Evolutionary conservation across 352 stramenopile species (phyloP).

Genomic region (Globisporangium acanthophoron): DNA sequence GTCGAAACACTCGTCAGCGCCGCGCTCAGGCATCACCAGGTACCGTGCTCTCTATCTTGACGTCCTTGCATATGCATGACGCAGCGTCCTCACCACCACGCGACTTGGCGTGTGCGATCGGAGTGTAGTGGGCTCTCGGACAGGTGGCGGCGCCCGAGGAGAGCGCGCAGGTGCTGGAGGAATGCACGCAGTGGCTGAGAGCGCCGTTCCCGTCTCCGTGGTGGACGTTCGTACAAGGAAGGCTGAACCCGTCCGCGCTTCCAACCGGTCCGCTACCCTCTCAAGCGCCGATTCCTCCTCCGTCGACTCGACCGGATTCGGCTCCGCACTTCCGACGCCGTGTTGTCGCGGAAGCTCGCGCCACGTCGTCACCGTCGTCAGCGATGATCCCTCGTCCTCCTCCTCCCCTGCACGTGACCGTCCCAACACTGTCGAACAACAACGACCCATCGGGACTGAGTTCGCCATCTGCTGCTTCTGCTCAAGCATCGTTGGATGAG

Average conservation of each 20-base stretch:
- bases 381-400: slow-evolving; percentile 8
- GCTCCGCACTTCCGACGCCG: slow-evolving; percentile 3
- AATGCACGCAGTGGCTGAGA: slow-evolving; percentile 30
- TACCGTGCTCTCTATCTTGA: slow-evolving; percentile 5
- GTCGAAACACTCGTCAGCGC: slow-evolving; percentile 48
- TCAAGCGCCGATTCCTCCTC: background rate
- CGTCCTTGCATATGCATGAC: background rate
- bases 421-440: background rate
- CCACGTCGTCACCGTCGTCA: background rate
- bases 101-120: background rate
- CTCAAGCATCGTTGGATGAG: slow-evolving; percentile 1
- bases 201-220: slow-evolving; percentile 48
- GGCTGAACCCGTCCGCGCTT: slow-evolving; percentile 8
- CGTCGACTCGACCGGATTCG: slow-evolving; percentile 7
- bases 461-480: background rate
- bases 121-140: slow-evolving; percentile 39
- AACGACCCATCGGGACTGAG: background rate
- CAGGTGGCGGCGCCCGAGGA: slow-evolving; percentile 33
- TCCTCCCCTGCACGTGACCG: slow-evolving; percentile 2
- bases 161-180: slow-evolving; percentile 21
- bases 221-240: slow-evolving; percentile 26
- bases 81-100: background rate
- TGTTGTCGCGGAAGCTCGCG: background rate
- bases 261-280: background rate
- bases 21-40: slow-evolving; percentile 55